Evolutionary conservation across 208 protist genomes (phyloP), one percentile per base, ranked within the genome.

Genomic region (Acanthamoeba healyi): DNA sequence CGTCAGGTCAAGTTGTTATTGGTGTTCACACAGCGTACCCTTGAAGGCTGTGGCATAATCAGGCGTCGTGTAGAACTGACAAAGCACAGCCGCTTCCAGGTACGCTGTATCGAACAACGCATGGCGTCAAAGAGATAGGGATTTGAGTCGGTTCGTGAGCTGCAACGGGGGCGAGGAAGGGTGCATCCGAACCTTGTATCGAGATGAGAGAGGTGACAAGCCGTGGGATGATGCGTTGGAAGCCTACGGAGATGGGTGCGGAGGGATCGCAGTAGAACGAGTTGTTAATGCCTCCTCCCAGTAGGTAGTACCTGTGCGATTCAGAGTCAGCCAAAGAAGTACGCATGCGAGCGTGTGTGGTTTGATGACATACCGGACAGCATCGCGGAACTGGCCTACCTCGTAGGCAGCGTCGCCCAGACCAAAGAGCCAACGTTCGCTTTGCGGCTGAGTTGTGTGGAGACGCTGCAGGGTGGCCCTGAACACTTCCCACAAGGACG

Each of bases 331-430:
- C 7, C 5, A 65, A 14, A 49, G n/a, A 34, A 87, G 49, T 12
- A 58, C 9, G 19, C 22, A 22, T 29, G 42, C 12, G 77, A 26
- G 29, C 10, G n/a, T n/a, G n/a, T n/a, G n/a, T n/a, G n/a, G n/a
- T n/a, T n/a, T n/a, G n/a, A n/a, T 14, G 17, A n/a, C n/a, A n/a
- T 44, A 89, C 81, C 51, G 29, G 15, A 89, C 51, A n/a, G 81
- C 81, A 24, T 89, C 81, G 44, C 24, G 29, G 32, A 58, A 89
- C 19, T 89, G 81, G 19, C 22, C 7, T 40, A 89, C 81, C 38
- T 89, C 81, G 36, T 89, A 89, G 29, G 81, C 81, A n/a, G 81
- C 54, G 24, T 89, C 81, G 22, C 81, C 81, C n/a, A 89, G 51
- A 22, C 51, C 81, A 38, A 89, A 89, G 26, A 89, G 81, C 81